A percentile compares a stretch with the other conserved stretches of the same genome.
These are phyloP conservation scores for Populus trichocarpa DNA, from an alignment of 441 rosid species.

Conservation along the genomic window DNA sequence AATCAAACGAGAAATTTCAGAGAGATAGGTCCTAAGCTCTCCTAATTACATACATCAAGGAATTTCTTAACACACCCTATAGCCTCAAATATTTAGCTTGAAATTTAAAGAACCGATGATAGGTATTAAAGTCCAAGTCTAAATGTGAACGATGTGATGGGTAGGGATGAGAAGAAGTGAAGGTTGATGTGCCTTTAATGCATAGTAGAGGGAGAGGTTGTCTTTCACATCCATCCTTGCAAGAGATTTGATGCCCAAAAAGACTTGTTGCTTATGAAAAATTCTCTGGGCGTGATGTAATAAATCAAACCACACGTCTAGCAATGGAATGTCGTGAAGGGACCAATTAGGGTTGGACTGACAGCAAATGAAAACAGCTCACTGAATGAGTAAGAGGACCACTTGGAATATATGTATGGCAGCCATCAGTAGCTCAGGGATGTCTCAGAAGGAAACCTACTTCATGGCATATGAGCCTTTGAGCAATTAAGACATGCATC, in stretches of 20 bases:
- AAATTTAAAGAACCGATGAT: constrained; percentile 1
- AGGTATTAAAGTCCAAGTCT: neutral
- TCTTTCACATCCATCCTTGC: constrained; percentile 24
- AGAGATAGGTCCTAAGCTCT: neutral
- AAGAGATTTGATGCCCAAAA: neutral
- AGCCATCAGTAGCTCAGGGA: neutral
- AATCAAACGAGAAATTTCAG: neutral
- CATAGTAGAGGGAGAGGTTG: constrained; percentile 15
- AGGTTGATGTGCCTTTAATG: constrained; percentile 19
- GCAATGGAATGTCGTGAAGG: constrained; percentile 27
- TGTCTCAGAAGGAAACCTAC: neutral
- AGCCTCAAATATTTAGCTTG: neutral
- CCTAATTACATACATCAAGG: neutral
- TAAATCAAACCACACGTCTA: constrained; percentile 6
- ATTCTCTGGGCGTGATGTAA: neutral
- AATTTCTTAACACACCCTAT: neutral
- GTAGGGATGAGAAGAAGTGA: constrained; percentile 2
- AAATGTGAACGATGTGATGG: constrained; percentile 18
- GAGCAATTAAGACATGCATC: neutral
- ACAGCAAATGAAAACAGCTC: constrained; percentile 11
- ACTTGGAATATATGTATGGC: neutral
- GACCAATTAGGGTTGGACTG: constrained; percentile 26
- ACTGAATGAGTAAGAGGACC: constrained; percentile 20
- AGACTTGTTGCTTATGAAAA: neutral
- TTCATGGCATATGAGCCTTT: neutral